Base-by-base conservation (phyloP, 106 monocot species). In the Dioscorea dumetorum region DNA sequence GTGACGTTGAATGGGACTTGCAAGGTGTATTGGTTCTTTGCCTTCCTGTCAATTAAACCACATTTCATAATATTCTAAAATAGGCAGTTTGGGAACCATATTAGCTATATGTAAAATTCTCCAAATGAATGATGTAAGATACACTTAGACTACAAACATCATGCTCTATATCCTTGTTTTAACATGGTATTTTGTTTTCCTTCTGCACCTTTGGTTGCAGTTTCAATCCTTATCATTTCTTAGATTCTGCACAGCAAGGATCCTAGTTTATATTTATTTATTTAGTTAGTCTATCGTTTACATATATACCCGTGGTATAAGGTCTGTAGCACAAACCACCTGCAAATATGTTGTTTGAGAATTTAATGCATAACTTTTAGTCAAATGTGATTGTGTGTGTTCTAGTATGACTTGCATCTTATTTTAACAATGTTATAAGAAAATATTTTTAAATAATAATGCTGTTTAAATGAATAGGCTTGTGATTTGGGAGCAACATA, bases 181-280 rank as follows among this genome's bases (percentile, higher is more conserved):
- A 32, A 86, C 91, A 64, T 95, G 95, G 95, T 65, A 88, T 12
- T 60, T 72, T 62, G 23, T 82, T 10, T 85, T 91, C 41, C 69
- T 91, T 33, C 66, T 88, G n/a, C 95, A 95, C 68, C 86, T 95
- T 63, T 88, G 91, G 91, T 73, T 95, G 12, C 88, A 86, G 24
- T 95, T 86, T 72, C 81, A 79, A 72, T 95, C 91, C 31, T 80
- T 95, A n/a, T 82, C 82, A 34, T 81, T 82, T 77, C 91, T 95
- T 63, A 86, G 78, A 68, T 95, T 91, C 74, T 77, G 66, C 71
- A 84, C 91, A 9, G 95, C 89, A 84, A 91, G 86, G 53, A 28
- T 63, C 28, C 60, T 73, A 24, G 50, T 8, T 50, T 50, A 8
- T 50, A 8, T 50, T 8, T 8, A n/a, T n/a, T n/a, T n/a, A n/a